Evolutionary conservation across 345 rosid species (phyloP), one percentile per base, ranked within the genome.

Genomic region (Citrus unshiu): DNA sequence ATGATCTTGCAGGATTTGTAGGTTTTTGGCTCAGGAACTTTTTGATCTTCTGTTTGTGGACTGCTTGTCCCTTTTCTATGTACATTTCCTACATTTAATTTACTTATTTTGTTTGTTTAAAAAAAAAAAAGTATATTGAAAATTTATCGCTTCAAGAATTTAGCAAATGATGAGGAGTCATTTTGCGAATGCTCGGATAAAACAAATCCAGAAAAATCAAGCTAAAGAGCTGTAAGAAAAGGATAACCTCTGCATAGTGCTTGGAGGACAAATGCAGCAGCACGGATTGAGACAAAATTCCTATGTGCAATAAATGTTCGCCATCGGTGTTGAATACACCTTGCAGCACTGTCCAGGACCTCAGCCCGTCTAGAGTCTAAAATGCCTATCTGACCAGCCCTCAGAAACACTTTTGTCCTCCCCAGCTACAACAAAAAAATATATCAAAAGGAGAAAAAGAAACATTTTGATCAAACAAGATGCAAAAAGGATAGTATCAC

Each of bases 321-420:
- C 77, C 90, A 85, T 49, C 75, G 86, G 76, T 80, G 90, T 79
- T 96, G 99, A 82, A 96, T 90, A 72, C 85, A 59, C 86, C 87
- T 90, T 68, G 97, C 94, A 86, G 99, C 90, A 85, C 70, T 80
- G 79, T 96, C 95, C 77, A 96, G 90, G 83, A 93, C 93, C 91
- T 93, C 97, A 67, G 97, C 89, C 71, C 99, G 87, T 67, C 84
- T 92, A 7, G 90, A 85, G 81, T 96, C 98, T 76, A 96, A 90
- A 80, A 89, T 82, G 58, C 98, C 99, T 84, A 96, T 94, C 86
- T 96, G 98, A 80, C 99, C 97, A 82, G 98, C 95, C 85, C 99
- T 90, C 59, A 96, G 97, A 85, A 93, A 96, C 63, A 96, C 99
- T 85, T 94, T 96, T 65, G 91, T 91, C 89, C 79, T 90, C n/a